A percentile compares a stretch with the other conserved stretches of the same genome.
These are phyloP conservation scores for Nicotiana benthamiana DNA, from an alignment of 257 asterid genomes.

Conservation along the genomic window DNA sequence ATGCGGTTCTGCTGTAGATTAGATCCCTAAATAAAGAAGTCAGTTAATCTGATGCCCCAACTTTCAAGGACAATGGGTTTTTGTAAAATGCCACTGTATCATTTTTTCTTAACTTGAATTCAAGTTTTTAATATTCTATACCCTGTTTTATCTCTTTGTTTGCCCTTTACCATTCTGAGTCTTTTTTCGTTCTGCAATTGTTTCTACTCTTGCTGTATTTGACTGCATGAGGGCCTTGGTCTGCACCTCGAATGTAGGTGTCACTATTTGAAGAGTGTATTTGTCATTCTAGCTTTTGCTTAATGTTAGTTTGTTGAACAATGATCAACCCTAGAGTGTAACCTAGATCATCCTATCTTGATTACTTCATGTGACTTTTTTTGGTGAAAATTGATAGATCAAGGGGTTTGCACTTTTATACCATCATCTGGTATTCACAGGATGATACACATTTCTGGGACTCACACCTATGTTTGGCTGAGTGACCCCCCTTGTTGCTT, in stretches of 20 bases:
- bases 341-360: neutral
- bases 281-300: neutral
- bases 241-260: neutral
- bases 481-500: neutral
- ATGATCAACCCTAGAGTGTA: neutral
- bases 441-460: neutral
- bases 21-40: neutral
- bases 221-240: neutral
- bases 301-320: neutral
- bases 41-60: neutral
- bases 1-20: slow-evolving; percentile 1
- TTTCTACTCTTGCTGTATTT: neutral
- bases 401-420: neutral
- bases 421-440: neutral
- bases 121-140: neutral
- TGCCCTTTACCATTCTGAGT: neutral
- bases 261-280: neutral
- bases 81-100: neutral
- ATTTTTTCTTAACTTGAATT: neutral
- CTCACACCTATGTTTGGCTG: neutral
- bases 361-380: neutral
- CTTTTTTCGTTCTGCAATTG: neutral
- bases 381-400: neutral
- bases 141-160: neutral
- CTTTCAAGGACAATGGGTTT: neutral